Evolutionary conservation across 257 asterid species (phyloP).

Genomic region (Solanum clarkiae): DNA sequence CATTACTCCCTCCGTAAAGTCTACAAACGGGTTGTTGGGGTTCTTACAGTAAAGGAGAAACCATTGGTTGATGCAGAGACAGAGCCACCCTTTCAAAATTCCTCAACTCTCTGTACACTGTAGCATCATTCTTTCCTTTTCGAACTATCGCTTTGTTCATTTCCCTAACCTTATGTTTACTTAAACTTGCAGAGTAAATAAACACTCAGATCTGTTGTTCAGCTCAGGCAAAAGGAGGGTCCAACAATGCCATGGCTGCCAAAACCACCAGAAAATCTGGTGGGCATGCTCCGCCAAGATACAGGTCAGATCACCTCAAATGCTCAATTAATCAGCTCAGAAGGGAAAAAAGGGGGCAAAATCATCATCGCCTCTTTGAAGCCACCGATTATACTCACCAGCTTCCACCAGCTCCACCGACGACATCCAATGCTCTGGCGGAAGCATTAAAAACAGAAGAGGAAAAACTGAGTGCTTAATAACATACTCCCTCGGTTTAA

Average conservation of each 20-base stretch:
- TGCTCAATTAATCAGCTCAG: neutral
- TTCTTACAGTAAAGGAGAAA: too few species aligned
- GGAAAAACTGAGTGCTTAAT: neutral
- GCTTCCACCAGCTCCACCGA: neutral
- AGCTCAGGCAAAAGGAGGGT: neutral
- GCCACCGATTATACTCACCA: neutral
- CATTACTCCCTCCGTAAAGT: too few species aligned
- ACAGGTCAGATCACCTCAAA: neutral
- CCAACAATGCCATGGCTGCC: conserved; percentile 11
- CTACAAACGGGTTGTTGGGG: too few species aligned
- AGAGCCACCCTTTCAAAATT: too few species aligned
- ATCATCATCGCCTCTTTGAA: neutral
- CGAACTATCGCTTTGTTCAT: too few species aligned
- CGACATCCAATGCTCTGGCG: neutral
- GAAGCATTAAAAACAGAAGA: neutral
- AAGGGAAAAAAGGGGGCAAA: neutral
- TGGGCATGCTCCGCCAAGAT: conserved; percentile 13
- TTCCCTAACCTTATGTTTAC: too few species aligned
- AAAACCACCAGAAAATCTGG: neutral
- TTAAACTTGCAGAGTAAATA: neutral
- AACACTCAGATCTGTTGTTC: neutral
- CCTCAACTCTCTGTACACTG: too few species aligned
- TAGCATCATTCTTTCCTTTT: too few species aligned
- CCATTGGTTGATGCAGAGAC: too few species aligned
- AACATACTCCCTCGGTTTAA: neutral